Evolutionary conservation across 1,139 yeast species (phyloP), one percentile per base, ranked within the genome.

Genomic region (Kodamaea suecica): DNA sequence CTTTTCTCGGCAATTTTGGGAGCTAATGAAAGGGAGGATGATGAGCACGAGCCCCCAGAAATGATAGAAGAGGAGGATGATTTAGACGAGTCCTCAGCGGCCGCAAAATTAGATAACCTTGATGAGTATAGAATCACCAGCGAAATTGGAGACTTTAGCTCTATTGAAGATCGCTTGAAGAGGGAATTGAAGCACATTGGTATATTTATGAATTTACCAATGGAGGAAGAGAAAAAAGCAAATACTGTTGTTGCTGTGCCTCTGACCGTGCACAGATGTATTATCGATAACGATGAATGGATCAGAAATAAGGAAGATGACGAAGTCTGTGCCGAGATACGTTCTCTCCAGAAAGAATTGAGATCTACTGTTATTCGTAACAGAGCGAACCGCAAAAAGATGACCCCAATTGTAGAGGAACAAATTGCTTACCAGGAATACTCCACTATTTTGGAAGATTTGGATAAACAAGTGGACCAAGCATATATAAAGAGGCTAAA

Each of bases 351-450:
- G 53, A 65, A 66, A 30, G 80, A 84, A 41, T 65, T 94, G 39
- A 76, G 73, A 42, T 74, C 70, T 19, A 80, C 83, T 0, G 74
- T 81, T 3, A 67, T 65, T 19, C 66, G 77, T 38, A 92, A 94
- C 55, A 73, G 80, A 41, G 76, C 75, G 39, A 70, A 90, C 42
- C 85, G 85, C 53, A 73, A 77, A 44, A 64, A 68, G 30, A 57
- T 94, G 33, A 63, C 81, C 17, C 95, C 95, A 1, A 50, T 83
- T 0, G 73, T 90, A n/a, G 92, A 88, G 50, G 95, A 85, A 42
- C 95, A 86, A 50, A 71, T 94, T 50, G 97, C 97, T 17, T 92
- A 92, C 77, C 97, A 92, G 56, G 98, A 94, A 56, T 94, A 87
- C 55, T 69, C 81, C 38, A 84, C 94, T 10, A 88, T 94, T 37